phyloP scores from a whole-genome alignment of 345 rosid genomes.

The Turritis glabra region DNA sequence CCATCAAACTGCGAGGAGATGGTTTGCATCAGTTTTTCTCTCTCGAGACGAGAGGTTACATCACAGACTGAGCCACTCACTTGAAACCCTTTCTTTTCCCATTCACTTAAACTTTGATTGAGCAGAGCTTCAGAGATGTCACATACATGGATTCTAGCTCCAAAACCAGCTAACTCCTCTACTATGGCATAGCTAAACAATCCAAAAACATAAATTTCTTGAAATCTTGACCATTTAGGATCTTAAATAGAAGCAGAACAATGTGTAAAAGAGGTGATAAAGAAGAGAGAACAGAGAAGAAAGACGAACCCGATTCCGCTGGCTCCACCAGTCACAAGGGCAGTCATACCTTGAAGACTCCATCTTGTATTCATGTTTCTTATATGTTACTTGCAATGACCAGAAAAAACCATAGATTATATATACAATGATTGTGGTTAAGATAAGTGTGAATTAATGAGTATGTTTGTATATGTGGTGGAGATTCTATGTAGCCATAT shows the following conservation, averaged over 20 bases:
- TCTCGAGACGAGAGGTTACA: conserved; percentile 15
- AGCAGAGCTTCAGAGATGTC: background rate
- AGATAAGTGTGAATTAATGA: background rate
- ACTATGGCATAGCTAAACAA: conserved; percentile 26
- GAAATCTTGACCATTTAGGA: background rate
- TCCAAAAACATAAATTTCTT: background rate
- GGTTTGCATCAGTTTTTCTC: conserved; percentile 16
- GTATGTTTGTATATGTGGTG: conserved; percentile 8
- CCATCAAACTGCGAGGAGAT: conserved; percentile 11
- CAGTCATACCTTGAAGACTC: conserved; percentile 52
- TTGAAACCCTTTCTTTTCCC: conserved; percentile 34
- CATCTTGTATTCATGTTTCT: conserved; percentile 40
- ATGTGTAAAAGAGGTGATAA: background rate
- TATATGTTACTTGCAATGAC: background rate
- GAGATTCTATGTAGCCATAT: background rate
- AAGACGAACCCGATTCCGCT: conserved; percentile 42
- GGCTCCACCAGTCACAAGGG: conserved; percentile 53
- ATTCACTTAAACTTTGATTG: conserved; percentile 20
- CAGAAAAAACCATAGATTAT: background rate
- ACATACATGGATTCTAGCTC: conserved; percentile 16
- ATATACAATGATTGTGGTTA: background rate
- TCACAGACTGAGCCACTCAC: conserved; percentile 30
- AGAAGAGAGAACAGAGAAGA: conserved; percentile 3
- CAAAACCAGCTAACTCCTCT: conserved; percentile 28
- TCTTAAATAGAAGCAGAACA: background rate